Base-by-base conservation (phyloP, 345 rosid genomes). In the Geranium rotundifolium region DNA sequence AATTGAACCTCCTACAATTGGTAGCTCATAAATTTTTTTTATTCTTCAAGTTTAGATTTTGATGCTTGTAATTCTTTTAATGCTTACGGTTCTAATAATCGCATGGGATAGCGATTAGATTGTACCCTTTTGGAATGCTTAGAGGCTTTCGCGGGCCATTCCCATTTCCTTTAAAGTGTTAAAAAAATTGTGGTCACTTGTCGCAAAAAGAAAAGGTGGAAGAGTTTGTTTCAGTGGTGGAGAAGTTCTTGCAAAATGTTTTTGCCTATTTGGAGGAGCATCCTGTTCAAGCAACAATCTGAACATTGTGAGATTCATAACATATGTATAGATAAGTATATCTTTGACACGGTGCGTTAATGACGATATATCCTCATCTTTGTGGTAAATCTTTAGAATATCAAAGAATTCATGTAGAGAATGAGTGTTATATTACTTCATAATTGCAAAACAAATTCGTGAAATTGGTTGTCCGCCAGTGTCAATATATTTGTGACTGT, bases 61-160 rank as follows among this genome's bases (percentile, higher is more conserved):
- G 50, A 41, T 4, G 50, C 50, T 41, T 41, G 12, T 12, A 9
- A 41, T 41, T 41, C 57, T 60, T 17, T 1, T 46, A 7, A 60
- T 56, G 65, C 46, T 46, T 13, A 55, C 73, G 85, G 91, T 92
- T 77, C 73, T 89, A 62, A 82, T 92, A 19, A 56, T 92, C 69
- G 83, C 97, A 0, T 95, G 98, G 0, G 95, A 92, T 62, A 73
- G 76, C 39, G 98, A 89, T 71, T 82, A 90, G 58, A 74, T 92
- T 17, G 93, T 89, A 57, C 97, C 98, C 19, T 68, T 93, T 27
- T 89, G 98, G 96, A 92, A 89, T 73, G 90, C 95, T 4, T 69
- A 82, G 82, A 76, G 82, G 72, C 83, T 91, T 63, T 65, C 90
- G 19, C 67, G 57, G 67, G 95, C 85, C 50, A 85, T 89, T 60